These are phyloP conservation scores for Penicillium antarcticum DNA, from an alignment of 495 filamentous ascomycete species.

Conservation along the genomic window DNA sequence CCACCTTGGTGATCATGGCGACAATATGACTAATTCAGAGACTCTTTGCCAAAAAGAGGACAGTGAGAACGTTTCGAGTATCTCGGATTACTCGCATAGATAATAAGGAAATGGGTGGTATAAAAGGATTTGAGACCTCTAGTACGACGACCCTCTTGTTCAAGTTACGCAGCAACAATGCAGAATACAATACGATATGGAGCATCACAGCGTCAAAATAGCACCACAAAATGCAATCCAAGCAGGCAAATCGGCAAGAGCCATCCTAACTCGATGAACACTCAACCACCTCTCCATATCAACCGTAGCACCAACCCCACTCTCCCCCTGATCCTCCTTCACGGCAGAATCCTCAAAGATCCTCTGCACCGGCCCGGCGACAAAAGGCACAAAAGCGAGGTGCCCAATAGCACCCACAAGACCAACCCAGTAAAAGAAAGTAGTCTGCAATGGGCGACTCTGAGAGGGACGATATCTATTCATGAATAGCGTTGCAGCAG, in stretches of 20 bases:
- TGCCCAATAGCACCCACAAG: constrained; percentile 17
- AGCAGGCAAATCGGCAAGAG: constrained; percentile 18
- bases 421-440: constrained; percentile 15
- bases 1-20: not conserved
- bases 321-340: constrained; percentile 1
- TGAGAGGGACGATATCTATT: not conserved
- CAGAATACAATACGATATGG: not conserved
- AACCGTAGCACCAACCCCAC: constrained; percentile 3
- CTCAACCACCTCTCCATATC: constrained; percentile 19
- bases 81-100: no score
- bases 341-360: constrained; percentile 9
- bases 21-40: constrained; percentile 3
- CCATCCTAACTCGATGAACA: constrained; percentile 17
- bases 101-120: no score
- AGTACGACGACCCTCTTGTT: no score
- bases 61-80: no score
- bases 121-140: no score
- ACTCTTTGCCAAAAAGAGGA: not conserved
- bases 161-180: not conserved
- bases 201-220: constrained; percentile 10
- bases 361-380: constrained; percentile 12
- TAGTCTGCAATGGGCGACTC: constrained; percentile 3
- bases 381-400: constrained; percentile 19
- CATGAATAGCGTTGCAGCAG: constrained; percentile 6
- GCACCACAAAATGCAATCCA: constrained; percentile 17